Evolutionary conservation across 495 filamentous ascomycete species (phyloP), one percentile per base, ranked within the genome.

Genomic region (Penicillium parvum): DNA sequence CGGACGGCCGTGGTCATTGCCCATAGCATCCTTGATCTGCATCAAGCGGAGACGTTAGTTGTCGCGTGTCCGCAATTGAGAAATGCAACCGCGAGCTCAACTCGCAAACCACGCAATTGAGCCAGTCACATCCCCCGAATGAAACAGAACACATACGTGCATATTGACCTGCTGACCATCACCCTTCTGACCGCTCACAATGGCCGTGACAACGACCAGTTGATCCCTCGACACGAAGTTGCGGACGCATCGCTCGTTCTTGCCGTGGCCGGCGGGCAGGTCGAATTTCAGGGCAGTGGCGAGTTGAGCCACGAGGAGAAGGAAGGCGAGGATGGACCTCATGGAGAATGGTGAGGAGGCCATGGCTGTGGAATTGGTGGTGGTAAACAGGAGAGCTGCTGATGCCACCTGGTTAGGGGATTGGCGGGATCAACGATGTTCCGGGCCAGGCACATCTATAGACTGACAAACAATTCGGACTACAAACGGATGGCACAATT

Each of bases 141-240:
- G 10, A 21, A 32, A 36, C 7, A 36, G 32, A 9, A 15, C 37
- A 69, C 90, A 49, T 78, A 97, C 92, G 66, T 95, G 86, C 79
- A 97, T 95, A 60, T 96, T 95, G 35, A 98, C 80, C 51, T 76
- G 66, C 79, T 95, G 90, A 8, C 92, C 92, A 73, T 97, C 92
- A 30, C 94, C 92, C 68, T 84, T 88, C 22, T 74, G 65, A 10
- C 92, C 92, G 60, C 81, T 76, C 10, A 95, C 79, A 39, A 83
- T 95, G 39, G 91, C 86, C 25, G 92, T 97, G n/a, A 98, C 92
- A 5, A 97, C 90, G n/a, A 98, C 92, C 45, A 98, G 73, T 40
- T 91, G 94, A 63, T 96, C 90, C 65, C 83, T 87, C 37, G 82
- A 73, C 42, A 96, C 91, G 62, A 96, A 97, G 70, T 98, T 98